Conservation (phyloP, 257 asterid genomes). For the Linaria vulgaris region DNA sequence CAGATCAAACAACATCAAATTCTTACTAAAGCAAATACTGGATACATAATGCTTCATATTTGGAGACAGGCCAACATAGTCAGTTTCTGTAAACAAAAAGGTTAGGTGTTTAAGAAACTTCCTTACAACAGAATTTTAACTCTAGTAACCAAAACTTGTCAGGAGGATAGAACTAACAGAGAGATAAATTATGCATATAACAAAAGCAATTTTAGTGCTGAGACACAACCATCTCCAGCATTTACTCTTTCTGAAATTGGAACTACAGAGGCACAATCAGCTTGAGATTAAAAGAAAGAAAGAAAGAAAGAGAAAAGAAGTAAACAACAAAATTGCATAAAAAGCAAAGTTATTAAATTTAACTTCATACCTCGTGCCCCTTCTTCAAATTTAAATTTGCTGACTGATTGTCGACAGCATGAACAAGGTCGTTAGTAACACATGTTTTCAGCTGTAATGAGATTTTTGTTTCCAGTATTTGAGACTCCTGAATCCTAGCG, state of each 20-base stretch:
- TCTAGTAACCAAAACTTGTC: constrained; percentile 7
- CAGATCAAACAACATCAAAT: too few relatives aligned
- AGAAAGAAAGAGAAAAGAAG: too few relatives aligned
- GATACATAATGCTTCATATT: too few relatives aligned
- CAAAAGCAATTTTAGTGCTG: constrained; percentile 2
- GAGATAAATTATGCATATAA: constrained; percentile 5
- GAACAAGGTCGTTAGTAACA: constrained; percentile 32
- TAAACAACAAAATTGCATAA: constrained; percentile 12
- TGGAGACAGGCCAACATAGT: too few relatives aligned
- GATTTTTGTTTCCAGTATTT: constrained; percentile 38
- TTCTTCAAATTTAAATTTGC: constrained; percentile 31
- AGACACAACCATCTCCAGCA: constrained; percentile 3
- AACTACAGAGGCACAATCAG: constrained; percentile 7
- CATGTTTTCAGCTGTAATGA: constrained; percentile 29
- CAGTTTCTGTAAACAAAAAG: too few relatives aligned
- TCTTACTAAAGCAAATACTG: too few relatives aligned
- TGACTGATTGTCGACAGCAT: constrained; percentile 31
- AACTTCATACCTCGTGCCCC: constrained; percentile 41
- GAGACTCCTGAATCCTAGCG: constrained; percentile 60
- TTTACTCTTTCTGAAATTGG: constrained; percentile 22
- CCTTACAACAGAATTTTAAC: too few relatives aligned
- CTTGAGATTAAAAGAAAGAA: neutral
- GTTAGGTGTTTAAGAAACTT: too few relatives aligned
- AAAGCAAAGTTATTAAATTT: constrained; percentile 18
- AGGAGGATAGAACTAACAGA: constrained; percentile 8